Conservation (phyloP, 176 grass and related monocot species). For the Oryza coarctata region DNA sequence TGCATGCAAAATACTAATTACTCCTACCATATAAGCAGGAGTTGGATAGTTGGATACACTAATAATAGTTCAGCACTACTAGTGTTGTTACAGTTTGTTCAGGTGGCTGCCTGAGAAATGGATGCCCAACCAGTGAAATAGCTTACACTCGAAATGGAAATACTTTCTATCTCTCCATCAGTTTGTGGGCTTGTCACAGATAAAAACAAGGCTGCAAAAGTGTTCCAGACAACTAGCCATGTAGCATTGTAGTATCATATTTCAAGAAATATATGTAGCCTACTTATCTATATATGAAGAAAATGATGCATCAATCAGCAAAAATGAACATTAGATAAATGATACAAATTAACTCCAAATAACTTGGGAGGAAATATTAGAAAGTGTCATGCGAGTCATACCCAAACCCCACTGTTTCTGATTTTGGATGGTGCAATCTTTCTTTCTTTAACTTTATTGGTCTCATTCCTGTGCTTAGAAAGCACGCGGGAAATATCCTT, state of each 20-base stretch:
- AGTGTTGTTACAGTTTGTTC: not conserved
- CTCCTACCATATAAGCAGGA: not conserved
- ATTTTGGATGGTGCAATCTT: conserved; percentile 16
- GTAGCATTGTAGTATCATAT: not conserved
- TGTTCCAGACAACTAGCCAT: not conserved
- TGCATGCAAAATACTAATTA: not conserved
- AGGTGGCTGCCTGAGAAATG: not conserved
- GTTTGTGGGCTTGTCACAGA: not conserved
- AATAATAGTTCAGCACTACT: not conserved
- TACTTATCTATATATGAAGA: not conserved
- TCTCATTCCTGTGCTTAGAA: conserved; percentile 19
- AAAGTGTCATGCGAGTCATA: conserved; percentile 24
- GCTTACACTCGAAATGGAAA: not conserved
- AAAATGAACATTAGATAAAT: conserved; percentile 13
- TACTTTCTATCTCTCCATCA: not conserved
- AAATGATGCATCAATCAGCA: not conserved
- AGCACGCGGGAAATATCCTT: conserved; percentile 29
- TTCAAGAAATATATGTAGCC: conserved; percentile 10
- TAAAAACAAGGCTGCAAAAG: not conserved
- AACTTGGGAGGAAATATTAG: not conserved
- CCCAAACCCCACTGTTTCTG: conserved; percentile 22
- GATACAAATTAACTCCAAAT: not conserved
- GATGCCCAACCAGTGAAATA: not conserved
- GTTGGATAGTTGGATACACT: not conserved
- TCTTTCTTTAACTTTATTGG: conserved; percentile 27